phyloP scores from a whole-genome alignment of 1,284 basidiomycete species.

The Afroboletus lepidellus region DNA sequence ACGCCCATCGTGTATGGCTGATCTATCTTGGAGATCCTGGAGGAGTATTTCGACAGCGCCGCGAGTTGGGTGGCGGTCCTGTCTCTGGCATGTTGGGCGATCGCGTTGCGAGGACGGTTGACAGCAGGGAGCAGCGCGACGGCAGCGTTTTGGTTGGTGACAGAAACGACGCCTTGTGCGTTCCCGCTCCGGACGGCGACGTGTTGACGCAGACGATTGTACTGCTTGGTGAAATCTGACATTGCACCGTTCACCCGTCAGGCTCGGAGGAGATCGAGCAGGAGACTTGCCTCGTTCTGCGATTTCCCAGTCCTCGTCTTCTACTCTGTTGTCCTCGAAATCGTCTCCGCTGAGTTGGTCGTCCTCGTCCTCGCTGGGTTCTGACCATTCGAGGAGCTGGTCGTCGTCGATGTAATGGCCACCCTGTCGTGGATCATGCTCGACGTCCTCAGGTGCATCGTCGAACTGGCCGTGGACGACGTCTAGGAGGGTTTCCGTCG shows the following conservation, averaged over 20 bases:
- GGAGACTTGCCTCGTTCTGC: constrained; percentile 62
- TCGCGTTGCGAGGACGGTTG: constrained; percentile 56
- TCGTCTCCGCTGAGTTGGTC: constrained; percentile 42
- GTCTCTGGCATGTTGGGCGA: constrained; percentile 41
- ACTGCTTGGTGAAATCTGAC: constrained; percentile 94
- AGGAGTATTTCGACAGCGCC: constrained; percentile 69
- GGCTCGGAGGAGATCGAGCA: background rate
- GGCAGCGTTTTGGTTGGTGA: constrained; percentile 45
- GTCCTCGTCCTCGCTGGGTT: constrained; percentile 43
- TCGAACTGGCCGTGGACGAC: constrained; percentile 52
- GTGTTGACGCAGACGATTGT: constrained; percentile 88
- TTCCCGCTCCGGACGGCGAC: constrained; percentile 70
- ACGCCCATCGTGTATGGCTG: constrained; percentile 77
- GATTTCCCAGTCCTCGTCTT: constrained; percentile 92
- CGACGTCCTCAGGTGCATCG: constrained; percentile 37
- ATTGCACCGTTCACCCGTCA: background rate
- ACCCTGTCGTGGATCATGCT: constrained; percentile 31
- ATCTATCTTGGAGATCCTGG: constrained; percentile 67
- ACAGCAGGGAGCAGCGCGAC: constrained; percentile 70
- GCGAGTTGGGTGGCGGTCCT: constrained; percentile 66
- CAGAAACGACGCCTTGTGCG: constrained; percentile 54
- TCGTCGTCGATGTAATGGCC: constrained; percentile 51
- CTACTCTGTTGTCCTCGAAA: constrained; percentile 59
- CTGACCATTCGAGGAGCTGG: constrained; percentile 37
- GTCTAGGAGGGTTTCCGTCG: constrained; percentile 13